These are phyloP conservation scores for Whalleya microplaca DNA, from an alignment of 2,329 filamentous ascomycete species.

Conservation along the genomic window DNA sequence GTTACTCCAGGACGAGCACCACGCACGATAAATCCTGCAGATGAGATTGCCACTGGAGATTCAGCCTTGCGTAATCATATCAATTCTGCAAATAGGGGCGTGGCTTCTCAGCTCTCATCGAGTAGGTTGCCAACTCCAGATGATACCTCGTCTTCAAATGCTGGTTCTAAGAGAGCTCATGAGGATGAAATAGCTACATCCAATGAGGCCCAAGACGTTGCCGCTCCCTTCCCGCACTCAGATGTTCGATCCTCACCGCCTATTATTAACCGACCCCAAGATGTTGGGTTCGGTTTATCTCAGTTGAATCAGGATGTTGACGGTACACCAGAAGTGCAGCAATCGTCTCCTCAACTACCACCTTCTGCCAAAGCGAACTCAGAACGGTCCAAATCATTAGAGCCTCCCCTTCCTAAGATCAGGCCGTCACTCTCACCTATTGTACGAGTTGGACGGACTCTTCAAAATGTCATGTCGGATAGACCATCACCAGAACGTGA, in stretches of 20 bases:
- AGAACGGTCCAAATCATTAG: slow-evolving; percentile 26
- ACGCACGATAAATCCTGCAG: slow-evolving; percentile 11
- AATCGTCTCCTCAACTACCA: slow-evolving; percentile 29
- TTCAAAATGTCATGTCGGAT: slow-evolving; percentile 63
- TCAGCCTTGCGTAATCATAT: slow-evolving; percentile 21
- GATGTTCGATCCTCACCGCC: slow-evolving; percentile 43
- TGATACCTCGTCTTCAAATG: slow-evolving; percentile 46
- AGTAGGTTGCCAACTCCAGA: slow-evolving; percentile 58
- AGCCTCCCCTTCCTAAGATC: slow-evolving; percentile 21
- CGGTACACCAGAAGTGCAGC: slow-evolving; percentile 22
- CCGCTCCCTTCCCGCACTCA: slow-evolving; percentile 20
- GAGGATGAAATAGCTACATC: slow-evolving; percentile 27
- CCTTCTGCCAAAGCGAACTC: slow-evolving; percentile 18
- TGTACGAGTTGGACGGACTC: slow-evolving; percentile 58
- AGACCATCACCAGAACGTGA: slow-evolving; percentile 60
- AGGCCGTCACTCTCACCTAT: slow-evolving; percentile 55
- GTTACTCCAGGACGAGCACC: slow-evolving; percentile 47
- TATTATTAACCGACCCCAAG: slow-evolving; percentile 27
- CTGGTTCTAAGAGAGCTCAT: slow-evolving; percentile 36
- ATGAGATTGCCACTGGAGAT: slow-evolving; percentile 14
- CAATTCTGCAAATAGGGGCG: slow-evolving; percentile 38
- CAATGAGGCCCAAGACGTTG: slow-evolving; percentile 11
- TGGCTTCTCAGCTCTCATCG: slow-evolving; percentile 41
- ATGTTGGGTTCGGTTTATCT: slow-evolving; percentile 30
- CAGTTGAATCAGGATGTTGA: slow-evolving; percentile 28